Base-by-base conservation (phyloP, 352 stramenopile species). In the Phytophthora aleatoria region DNA sequence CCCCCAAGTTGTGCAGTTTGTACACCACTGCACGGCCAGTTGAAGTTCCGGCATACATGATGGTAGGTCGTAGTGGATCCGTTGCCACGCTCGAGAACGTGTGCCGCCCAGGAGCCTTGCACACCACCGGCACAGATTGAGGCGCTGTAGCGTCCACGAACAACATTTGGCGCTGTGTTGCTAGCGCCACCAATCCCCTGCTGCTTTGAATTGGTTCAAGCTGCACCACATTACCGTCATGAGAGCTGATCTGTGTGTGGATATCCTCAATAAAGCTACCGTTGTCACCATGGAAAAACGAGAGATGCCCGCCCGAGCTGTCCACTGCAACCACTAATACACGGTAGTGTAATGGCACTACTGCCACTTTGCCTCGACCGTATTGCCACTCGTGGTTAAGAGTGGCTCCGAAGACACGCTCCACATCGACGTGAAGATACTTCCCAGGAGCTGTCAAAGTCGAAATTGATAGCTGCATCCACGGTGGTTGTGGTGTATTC, bases 361-460 rank as follows among this genome's bases (percentile, higher is more conserved):
- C 41, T n/a, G 50, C 41, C 31, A 76, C 54, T 59, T 62, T 72
- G 27, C 60, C 69, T 13, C 20, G 38, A 41, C 33, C 44, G 16
- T 63, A 69, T 1, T 33, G 41, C 24, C 65, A 52, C 1, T 28
- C 30, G 6, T 11, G 43, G 3, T 49, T 35, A 12, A 75, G 52
- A 9, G 31, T 52, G 47, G 52, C 35, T 24, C 7, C 28, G 26
- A 77, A 77, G 11, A 72, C 50, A n/a, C 53, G 61, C 35, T 77
- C 70, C 3, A 77, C 36, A 30, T 77, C 70, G 31, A 74, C 54
- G 30, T 77, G 70, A n/a, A 77, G 51, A 60, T 72, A 71, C 20
- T 53, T 69, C 6, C 70, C 70, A n/a, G 44, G 13, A 11, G 61
- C 35, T 38, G 50, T 73, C 24, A 67, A 15, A 1, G 56, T n/a